phyloP scores from a whole-genome alignment of 768 basidiomycete species.

The Coprinopsis strossmayeri region DNA sequence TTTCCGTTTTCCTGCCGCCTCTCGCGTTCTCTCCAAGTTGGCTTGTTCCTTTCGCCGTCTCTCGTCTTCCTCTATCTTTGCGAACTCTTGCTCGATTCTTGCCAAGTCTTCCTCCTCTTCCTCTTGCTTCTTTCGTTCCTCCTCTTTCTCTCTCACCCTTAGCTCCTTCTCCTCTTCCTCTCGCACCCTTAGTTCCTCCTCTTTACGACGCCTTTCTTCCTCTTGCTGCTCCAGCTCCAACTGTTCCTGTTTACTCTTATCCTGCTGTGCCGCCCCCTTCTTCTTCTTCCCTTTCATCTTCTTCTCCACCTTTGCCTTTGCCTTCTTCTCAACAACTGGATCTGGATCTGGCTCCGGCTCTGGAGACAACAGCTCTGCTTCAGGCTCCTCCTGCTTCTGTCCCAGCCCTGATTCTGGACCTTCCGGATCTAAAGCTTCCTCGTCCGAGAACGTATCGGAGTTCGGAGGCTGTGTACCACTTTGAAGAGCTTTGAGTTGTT shows the following conservation, averaged over 20 bases:
- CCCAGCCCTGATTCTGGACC: conserved; percentile 10
- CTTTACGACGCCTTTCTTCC: neutral
- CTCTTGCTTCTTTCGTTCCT: conserved; percentile 12
- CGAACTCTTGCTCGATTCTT: too few species aligned
- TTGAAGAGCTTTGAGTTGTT: conserved; percentile 6
- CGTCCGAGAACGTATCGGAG: conserved; percentile 14
- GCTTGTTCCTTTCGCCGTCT: conserved; percentile 13
- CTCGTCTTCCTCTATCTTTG: too few species aligned
- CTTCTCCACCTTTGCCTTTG: conserved; percentile 9
- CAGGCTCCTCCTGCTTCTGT: neutral
- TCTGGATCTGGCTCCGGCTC: neutral
- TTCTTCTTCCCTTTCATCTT: conserved; percentile 12
- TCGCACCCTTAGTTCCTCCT: conserved; percentile 5
- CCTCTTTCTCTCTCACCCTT: conserved; percentile 14
- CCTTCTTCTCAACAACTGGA: conserved; percentile 6
- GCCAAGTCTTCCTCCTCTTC: too few species aligned
- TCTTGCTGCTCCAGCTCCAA: neutral
- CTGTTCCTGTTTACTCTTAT: too few species aligned
- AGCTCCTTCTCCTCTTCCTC: conserved; percentile 11
- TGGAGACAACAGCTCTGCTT: neutral
- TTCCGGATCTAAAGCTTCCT: conserved; percentile 11
- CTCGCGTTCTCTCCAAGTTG: conserved; percentile 13
- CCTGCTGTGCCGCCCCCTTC: conserved; percentile 5
- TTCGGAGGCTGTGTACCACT: neutral
- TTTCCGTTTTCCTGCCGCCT: conserved; percentile 8